Percentiles rank a stretch among this genome's conserved stretches.
These are phyloP conservation scores for Mrakia blollopis DNA, from an alignment of 768 basidiomycete genomes.

Conservation along the genomic window DNA sequence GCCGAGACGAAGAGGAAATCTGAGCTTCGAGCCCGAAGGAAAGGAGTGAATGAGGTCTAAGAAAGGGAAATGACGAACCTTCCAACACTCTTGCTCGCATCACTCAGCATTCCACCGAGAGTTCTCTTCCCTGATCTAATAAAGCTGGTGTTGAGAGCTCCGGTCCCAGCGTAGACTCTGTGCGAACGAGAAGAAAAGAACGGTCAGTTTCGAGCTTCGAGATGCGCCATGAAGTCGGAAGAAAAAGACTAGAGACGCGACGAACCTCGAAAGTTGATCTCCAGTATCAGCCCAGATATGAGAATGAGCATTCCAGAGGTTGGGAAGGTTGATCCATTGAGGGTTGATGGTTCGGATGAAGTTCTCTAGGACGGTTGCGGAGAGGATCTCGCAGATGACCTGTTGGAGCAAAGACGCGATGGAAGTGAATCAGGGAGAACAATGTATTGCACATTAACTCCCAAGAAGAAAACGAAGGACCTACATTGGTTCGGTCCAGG, in stretches of 20 bases:
- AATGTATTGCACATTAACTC: too few relatives aligned
- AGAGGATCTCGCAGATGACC: slow-evolving; percentile 30
- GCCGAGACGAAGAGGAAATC: not conserved
- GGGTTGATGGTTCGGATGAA: slow-evolving; percentile 27
- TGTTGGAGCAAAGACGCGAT: slow-evolving; percentile 37
- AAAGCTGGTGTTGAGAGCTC: slow-evolving; percentile 86
- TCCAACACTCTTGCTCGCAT: slow-evolving; percentile 83
- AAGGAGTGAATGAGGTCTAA: not conserved
- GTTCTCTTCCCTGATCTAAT: slow-evolving; percentile 93
- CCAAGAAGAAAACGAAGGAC: too few relatives aligned
- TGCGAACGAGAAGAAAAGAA: not conserved
- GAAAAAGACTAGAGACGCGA: not conserved
- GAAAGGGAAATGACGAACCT: slow-evolving; percentile 35
- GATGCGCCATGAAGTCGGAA: too few relatives aligned
- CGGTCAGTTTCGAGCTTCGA: not conserved
- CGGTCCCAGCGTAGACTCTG: slow-evolving; percentile 79
- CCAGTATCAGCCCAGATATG: slow-evolving; percentile 92
- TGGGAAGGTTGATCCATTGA: slow-evolving; percentile 21
- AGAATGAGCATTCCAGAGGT: slow-evolving; percentile 80
- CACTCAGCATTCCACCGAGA: slow-evolving; percentile 85
- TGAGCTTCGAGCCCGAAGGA: not conserved
- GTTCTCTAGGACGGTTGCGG: slow-evolving; percentile 18
- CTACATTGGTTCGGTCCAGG: slow-evolving; percentile 81
- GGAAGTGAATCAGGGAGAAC: slow-evolving; percentile 58
- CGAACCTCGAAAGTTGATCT: slow-evolving; percentile 64